Base-by-base conservation (phyloP, 163 green algal genomes). In the Coccomyxa subellipsoidea region DNA sequence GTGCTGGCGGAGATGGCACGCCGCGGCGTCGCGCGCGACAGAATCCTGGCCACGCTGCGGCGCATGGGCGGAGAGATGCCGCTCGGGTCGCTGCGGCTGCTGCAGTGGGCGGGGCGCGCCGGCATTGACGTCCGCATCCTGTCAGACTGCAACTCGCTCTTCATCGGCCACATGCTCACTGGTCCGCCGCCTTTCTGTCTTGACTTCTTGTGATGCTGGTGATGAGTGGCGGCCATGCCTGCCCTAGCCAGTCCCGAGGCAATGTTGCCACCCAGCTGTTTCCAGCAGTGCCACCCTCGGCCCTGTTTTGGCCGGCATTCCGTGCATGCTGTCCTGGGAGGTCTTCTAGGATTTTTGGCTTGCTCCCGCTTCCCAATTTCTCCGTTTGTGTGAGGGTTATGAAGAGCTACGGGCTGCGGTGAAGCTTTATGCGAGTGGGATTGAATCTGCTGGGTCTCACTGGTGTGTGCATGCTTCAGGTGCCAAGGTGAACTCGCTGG, bases 81-180 rank as follows among this genome's bases (percentile, higher is more conserved):
- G 10, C 34, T 80, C 0, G 83, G 81, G 4, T 83, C 79, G 35
- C 38, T 84, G 9, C 32, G 84, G 21, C 77, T 95, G 84, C 87
- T 97, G 85, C 77, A 84, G 83, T 89, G 83, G 85, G 87, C 84
- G 0, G 39, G 71, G 0, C 70, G 78, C 25, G 72, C 83, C 38
- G 76, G 82, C 73, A 54, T 93, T 38, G 84, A 92, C 25, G 84
- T 93, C 5, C 72, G 82, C 15, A 78, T 97, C 7, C 82, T 97
- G 27, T 93, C 87, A 31, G 94, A 97, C 84, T 94, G 88, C 89
- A 97, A 98, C 88, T 84, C 79, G 1, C 79, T 94, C 18, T 95
- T 96, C 87, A 96, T 98, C 77, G 38, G 25, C 12, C 85, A 94
- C 81, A 91, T 97, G 37, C 89, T 98, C 37, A 76, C 59, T 32